These are phyloP conservation scores for Hyphopichia buzzinii DNA, from an alignment of 1,139 yeast genomes.

Conservation along the genomic window DNA sequence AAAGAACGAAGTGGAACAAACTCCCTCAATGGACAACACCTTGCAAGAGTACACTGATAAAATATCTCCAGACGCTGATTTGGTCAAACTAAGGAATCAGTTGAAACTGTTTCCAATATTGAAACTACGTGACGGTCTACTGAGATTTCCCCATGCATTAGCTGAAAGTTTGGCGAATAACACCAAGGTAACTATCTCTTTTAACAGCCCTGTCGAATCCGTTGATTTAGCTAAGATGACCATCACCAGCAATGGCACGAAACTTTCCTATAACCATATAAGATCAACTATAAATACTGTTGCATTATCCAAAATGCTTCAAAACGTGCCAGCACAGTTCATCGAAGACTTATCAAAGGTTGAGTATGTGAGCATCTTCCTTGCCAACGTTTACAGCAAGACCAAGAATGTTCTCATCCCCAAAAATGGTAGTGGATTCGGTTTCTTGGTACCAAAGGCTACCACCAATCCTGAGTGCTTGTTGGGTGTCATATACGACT, in stretches of 20 bases:
- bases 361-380: slow-evolving; percentile 52
- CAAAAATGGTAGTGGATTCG: slow-evolving; percentile 64
- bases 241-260: slow-evolving; percentile 9
- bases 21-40: slow-evolving; percentile 13
- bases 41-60: slow-evolving; percentile 29
- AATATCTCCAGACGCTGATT: slow-evolving; percentile 35
- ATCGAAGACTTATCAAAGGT: slow-evolving; percentile 22
- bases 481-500: slow-evolving; percentile 88
- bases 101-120: slow-evolving; percentile 53
- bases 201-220: slow-evolving; percentile 17
- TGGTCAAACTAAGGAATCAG: slow-evolving; percentile 30
- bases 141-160: slow-evolving; percentile 46
- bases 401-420: slow-evolving; percentile 36
- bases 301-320: slow-evolving; percentile 23
- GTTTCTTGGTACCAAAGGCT: slow-evolving; percentile 74
- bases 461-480: slow-evolving; percentile 56
- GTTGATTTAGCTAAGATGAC: slow-evolving; percentile 18
- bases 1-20: slow-evolving; percentile 7
- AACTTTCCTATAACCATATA: slow-evolving; percentile 46
- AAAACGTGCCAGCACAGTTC: slow-evolving; percentile 12
- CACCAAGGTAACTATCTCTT: slow-evolving; percentile 41
- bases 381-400: slow-evolving; percentile 54
- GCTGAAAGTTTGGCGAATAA: slow-evolving; percentile 29
- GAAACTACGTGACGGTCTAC: slow-evolving; percentile 52
- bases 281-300: slow-evolving; percentile 54